Conservation (phyloP, 805 yeast genomes). For the Dipodascus geniculatus region DNA sequence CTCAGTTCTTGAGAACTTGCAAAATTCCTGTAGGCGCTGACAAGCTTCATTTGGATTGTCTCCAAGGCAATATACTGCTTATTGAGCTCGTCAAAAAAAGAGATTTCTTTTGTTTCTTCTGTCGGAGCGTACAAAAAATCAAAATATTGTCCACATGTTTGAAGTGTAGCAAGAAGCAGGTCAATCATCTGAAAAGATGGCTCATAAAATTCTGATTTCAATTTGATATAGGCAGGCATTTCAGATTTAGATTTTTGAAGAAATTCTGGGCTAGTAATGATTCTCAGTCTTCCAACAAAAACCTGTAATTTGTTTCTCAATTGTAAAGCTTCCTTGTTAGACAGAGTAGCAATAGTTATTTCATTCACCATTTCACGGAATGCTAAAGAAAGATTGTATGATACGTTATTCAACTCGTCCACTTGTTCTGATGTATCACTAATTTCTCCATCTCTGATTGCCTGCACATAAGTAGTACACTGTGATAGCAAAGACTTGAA, state of each 20-base stretch:
- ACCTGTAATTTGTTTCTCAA: slow-evolving; percentile 35
- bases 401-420: slow-evolving; percentile 22
- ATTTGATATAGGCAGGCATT: background rate
- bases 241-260: background rate
- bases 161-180: background rate
- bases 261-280: slow-evolving; percentile 24
- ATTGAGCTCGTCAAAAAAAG: background rate
- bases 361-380: slow-evolving; percentile 35
- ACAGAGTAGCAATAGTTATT: slow-evolving; percentile 27
- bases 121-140: slow-evolving; percentile 5
- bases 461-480: slow-evolving; percentile 9
- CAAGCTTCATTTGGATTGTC: background rate
- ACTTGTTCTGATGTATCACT: slow-evolving; percentile 16
- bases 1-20: background rate
- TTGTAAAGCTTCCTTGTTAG: slow-evolving; percentile 23
- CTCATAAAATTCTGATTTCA: background rate
- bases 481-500: slow-evolving; percentile 16
- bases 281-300: slow-evolving; percentile 30
- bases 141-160: slow-evolving; percentile 12
- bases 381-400: slow-evolving; percentile 29
- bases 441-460: slow-evolving; percentile 13
- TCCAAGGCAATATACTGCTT: background rate
- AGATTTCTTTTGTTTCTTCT: background rate
- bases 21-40: background rate
- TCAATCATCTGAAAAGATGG: slow-evolving; percentile 6